These are phyloP conservation scores for Agastache rugosa DNA, from an alignment of 257 asterid genomes.

Conservation along the genomic window DNA sequence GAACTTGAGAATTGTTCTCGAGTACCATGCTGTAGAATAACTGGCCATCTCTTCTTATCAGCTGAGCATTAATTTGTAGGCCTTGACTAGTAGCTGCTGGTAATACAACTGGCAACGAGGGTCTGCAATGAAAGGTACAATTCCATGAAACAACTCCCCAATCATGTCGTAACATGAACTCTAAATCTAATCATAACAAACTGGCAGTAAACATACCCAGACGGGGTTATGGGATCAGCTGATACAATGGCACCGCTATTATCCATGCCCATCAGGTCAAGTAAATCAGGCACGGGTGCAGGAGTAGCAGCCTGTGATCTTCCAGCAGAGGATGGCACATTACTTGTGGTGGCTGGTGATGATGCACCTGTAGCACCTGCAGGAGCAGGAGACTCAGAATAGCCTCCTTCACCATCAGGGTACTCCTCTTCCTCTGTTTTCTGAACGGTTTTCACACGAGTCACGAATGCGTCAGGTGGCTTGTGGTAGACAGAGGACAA, in stretches of 20 bases:
- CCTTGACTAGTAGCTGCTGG: conserved; percentile 91
- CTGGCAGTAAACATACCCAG: conserved; percentile 58
- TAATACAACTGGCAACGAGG: conserved; percentile 78
- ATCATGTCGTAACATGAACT: conserved; percentile 24
- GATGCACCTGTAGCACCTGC: conserved; percentile 59
- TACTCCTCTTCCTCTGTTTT: conserved; percentile 96
- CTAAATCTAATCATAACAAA: conserved; percentile 13
- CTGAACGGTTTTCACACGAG: conserved; percentile 88
- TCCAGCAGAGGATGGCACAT: conserved; percentile 54
- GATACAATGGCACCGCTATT: conserved; percentile 70
- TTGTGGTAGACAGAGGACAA: conserved; percentile 98
- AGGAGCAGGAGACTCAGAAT: conserved; percentile 79
- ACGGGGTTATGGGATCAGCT: conserved; percentile 62
- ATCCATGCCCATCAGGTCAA: conserved; percentile 90
- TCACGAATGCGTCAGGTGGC: conserved; percentile 92
- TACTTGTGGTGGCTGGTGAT: conserved; percentile 66
- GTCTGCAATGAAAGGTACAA: conserved; percentile 59
- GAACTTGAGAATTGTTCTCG: conserved; percentile 76
- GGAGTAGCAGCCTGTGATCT: conserved; percentile 64
- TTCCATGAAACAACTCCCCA: conserved; percentile 27
- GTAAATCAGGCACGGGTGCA: conserved; percentile 87
- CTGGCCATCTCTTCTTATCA: conserved; percentile 84
- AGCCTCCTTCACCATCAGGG: conserved; percentile 80
- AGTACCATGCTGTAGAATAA: conserved; percentile 91
- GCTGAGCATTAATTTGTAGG: conserved; percentile 92